Base-by-base conservation (phyloP, 371 early-diverging fungal genomes). In the Fennellomyces sp. region DNA sequence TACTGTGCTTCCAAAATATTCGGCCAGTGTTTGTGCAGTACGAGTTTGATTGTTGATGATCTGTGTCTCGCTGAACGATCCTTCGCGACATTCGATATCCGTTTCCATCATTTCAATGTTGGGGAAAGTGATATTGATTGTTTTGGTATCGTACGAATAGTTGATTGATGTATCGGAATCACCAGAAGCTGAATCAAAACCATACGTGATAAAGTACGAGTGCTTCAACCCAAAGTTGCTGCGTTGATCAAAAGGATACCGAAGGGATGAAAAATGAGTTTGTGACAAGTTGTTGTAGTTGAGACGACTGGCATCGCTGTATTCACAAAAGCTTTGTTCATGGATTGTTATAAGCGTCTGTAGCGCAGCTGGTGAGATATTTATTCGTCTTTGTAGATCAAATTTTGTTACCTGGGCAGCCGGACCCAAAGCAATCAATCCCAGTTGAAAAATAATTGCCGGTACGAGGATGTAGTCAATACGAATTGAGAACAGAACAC, bases 401-500 rank as follows among this genome's bases (percentile, higher is more conserved):
- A n/a, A n/a, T n/a, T n/a, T n/a, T 2, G 68, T 27, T 13, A 62
- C 63, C 51, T 68, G 72, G 5, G 68, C 57, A 1, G 56, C 53
- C 12, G 73, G 73, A 3, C 62, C 56, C 15, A 66, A 31, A 1
- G 65, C 35, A 26, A 73, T 54, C 4, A 73, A 53, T 2, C 70
- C 67, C 19, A 73, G 2, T 17, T 73, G 64, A 15, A 73, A 66
- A 3, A 73, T n/a, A 2, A 73, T 17, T 0, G 69, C 67, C 7
- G 60, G 52, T 8, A 66, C 17, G 1, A 72, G 25, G 4, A 69
- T 41, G 13, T 8, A 29, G 17, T 72, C 73, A 45, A 72, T 56
- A 5, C 64, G 58, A 10, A 61, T 10, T 3, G 42, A 53, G 10
- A 35, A 30, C 4, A 71, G n/a, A 1, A 62, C 61, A 7, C 51